These are phyloP conservation scores for Rosa hybrid DNA, from an alignment of 331 rosid species.

Conservation along the genomic window DNA sequence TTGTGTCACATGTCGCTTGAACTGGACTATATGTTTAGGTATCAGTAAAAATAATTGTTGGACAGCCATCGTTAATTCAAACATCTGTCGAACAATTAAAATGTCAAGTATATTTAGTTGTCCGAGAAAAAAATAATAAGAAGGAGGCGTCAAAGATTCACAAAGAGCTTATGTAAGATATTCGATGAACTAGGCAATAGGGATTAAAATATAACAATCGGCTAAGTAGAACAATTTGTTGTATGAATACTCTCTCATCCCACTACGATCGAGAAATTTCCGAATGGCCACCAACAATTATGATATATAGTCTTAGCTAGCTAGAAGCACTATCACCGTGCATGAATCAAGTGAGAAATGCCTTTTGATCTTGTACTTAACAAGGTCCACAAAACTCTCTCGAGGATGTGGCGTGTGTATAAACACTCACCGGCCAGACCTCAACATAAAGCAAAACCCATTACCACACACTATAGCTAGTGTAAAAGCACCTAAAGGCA, in stretches of 20 bases:
- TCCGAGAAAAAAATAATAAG: too few species aligned
- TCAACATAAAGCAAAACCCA: constrained; percentile 2
- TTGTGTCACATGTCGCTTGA: too few species aligned
- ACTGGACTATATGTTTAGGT: too few species aligned
- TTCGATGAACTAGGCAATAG: too few species aligned
- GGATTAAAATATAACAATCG: too few species aligned
- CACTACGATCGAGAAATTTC: too few species aligned
- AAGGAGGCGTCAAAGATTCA: too few species aligned
- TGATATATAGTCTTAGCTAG: background rate
- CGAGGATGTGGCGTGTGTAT: background rate
- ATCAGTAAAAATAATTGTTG: too few species aligned
- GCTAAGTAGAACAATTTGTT: background rate
- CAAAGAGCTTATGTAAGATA: too few species aligned
- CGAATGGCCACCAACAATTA: background rate
- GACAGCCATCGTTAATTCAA: too few species aligned
- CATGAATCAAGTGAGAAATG: background rate
- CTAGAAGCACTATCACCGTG: background rate
- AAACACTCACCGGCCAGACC: background rate
- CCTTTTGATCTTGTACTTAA: background rate
- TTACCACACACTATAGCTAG: background rate
- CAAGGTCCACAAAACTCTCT: background rate
- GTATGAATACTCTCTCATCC: background rate
- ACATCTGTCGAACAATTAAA: too few species aligned
- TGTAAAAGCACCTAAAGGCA: background rate
- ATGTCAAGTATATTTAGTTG: too few species aligned